Evolutionary conservation across 164 flowering plant species (phyloP).

Genomic region (Magnolia sinica): DNA sequence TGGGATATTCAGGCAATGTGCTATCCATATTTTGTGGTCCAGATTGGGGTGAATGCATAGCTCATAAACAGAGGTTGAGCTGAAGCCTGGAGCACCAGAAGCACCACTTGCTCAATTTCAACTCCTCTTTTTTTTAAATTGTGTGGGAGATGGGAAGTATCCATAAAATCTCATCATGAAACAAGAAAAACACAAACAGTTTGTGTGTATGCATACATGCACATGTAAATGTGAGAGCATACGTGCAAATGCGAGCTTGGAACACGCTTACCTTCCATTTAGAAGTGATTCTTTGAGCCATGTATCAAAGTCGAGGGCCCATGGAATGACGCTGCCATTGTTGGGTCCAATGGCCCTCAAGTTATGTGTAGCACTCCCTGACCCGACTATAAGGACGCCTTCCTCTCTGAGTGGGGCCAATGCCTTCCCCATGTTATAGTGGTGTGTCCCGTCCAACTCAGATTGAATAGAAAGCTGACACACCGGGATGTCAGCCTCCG

Average conservation of each 20-base stretch:
- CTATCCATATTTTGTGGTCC: too few species aligned
- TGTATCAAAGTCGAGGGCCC: slow-evolving; percentile 70
- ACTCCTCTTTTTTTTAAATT: too few species aligned
- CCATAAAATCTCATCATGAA: too few species aligned
- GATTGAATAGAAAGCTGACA: slow-evolving; percentile 77
- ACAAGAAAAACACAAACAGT: too few species aligned
- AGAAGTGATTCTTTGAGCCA: slow-evolving; percentile 79
- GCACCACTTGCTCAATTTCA: too few species aligned
- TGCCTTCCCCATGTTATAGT: slow-evolving; percentile 77
- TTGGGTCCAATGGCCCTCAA: slow-evolving; percentile 27
- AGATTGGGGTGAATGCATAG: too few species aligned
- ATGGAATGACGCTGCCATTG: slow-evolving; percentile 29
- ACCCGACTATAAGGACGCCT: slow-evolving; percentile 80
- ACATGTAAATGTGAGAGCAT: not conserved
- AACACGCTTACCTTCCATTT: slow-evolving; percentile 49
- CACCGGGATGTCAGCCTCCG: slow-evolving; percentile 76
- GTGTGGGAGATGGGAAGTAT: too few species aligned
- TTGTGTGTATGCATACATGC: too few species aligned
- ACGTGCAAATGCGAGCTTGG: too few species aligned
- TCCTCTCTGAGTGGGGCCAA: slow-evolving; percentile 73
- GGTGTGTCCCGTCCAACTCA: slow-evolving; percentile 50
- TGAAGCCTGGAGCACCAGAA: too few species aligned
- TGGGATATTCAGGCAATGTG: too few species aligned
- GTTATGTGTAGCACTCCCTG: slow-evolving; percentile 82
- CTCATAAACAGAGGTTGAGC: too few species aligned